Base-by-base conservation (phyloP, 176 grass and related monocot species). In the Bothriochloa decipiens region DNA sequence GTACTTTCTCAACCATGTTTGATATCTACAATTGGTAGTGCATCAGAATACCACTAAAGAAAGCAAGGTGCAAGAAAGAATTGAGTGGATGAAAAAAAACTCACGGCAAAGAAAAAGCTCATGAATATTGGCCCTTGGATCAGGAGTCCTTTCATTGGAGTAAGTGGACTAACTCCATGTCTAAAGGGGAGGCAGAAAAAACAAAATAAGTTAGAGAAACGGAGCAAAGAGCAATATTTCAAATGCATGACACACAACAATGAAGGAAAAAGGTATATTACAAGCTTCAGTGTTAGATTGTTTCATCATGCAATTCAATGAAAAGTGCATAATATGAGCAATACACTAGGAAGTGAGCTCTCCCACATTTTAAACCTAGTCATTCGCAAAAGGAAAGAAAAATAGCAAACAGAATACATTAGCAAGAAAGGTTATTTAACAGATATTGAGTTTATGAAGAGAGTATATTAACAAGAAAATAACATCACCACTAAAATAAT, bases 101-200 rank as follows among this genome's bases (percentile, higher is more conserved):
- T 89, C 87, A 98, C 93, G 76, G 96, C 96, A 64, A 96, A 92
- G 90, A 73, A 98, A 90, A 98, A 98, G 75, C 96, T 92, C 86
- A 94, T 92, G 74, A 98, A 95, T 67, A 98, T 66, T 69, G 93
- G 93, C 61, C 78, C 96, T 86, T 95, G 91, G 50, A 95, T 89
- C 11, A 98, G 72, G 25, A 95, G 1, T 88, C 93, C 96, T 77
- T 95, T 98, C 64, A 95, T 43, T 67, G 93, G 93, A 90, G 87
- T 77, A 60, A 98, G 84, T 78, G 91, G 93, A 85, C 87, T 93
- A 79, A 95, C 89, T 16, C 96, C 89, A 79, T 98, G 86, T 86
- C 96, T 98, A 64, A 70, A 88, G 52, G 18, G 67, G 14, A 82
- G 13, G 2, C 8, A 75, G 84, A 47, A 75, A 36, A 79, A 23